Evolutionary conservation across 2,329 filamentous ascomycete species (phyloP).

Genomic region (Alternaria metachromatica): DNA sequence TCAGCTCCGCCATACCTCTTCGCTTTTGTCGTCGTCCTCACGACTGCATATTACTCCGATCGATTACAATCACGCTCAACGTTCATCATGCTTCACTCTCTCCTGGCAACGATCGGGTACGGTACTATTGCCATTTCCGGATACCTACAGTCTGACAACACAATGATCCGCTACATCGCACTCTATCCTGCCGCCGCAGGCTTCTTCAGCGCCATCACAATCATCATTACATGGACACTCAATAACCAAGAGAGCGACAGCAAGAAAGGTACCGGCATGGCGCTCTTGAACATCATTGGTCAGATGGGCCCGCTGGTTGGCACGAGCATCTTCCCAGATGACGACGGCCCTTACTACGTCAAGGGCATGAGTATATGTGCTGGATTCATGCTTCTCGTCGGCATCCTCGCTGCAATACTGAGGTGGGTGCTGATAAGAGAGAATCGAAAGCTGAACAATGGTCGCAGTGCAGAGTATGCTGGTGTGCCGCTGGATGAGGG

Average conservation of each 20-base stretch:
- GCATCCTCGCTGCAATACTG: slow-evolving; percentile 51
- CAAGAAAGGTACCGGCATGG: slow-evolving; percentile 77
- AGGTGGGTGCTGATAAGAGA: slow-evolving; percentile 48
- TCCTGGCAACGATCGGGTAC: slow-evolving; percentile 69
- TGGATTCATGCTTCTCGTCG: slow-evolving; percentile 57
- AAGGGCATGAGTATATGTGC: slow-evolving; percentile 60
- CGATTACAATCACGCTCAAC: slow-evolving; percentile 65
- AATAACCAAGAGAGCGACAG: slow-evolving; percentile 79
- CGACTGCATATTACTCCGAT: slow-evolving; percentile 77
- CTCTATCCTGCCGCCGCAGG: slow-evolving; percentile 80
- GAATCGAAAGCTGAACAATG: slow-evolving; percentile 25
- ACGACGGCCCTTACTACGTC: slow-evolving; percentile 57
- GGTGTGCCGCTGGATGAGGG: slow-evolving; percentile 37
- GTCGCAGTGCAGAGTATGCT: slow-evolving; percentile 27
- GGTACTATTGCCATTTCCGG: slow-evolving; percentile 66
- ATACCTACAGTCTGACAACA: slow-evolving; percentile 44
- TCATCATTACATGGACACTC: slow-evolving; percentile 86
- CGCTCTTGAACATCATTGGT: slow-evolving; percentile 80
- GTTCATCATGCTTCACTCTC: slow-evolving; percentile 72
- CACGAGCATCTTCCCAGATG: slow-evolving; percentile 61
- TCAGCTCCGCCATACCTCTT: slow-evolving; percentile 81
- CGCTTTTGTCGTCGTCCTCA: slow-evolving; percentile 74
- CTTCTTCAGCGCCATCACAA: slow-evolving; percentile 84
- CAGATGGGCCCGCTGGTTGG: slow-evolving; percentile 74
- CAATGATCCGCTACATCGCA: slow-evolving; percentile 68